Conservation (phyloP, 257 asterid species). For the Petunia axillaris region DNA sequence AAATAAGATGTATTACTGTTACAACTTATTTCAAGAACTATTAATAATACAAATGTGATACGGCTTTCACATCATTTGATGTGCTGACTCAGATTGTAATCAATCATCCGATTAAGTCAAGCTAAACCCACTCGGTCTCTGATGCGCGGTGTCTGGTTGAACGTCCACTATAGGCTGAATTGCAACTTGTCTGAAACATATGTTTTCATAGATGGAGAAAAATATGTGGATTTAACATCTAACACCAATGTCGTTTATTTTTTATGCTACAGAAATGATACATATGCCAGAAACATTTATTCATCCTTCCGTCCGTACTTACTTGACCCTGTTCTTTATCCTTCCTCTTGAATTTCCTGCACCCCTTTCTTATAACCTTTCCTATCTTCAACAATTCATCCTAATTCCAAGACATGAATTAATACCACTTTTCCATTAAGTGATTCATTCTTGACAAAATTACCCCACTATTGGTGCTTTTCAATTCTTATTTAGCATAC, state of each 20-base stretch:
- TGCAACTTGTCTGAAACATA: too few species aligned
- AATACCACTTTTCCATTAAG: too few species aligned
- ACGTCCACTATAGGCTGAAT: too few species aligned
- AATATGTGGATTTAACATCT: conserved; percentile 16
- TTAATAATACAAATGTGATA: too few species aligned
- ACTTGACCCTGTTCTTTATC: conserved; percentile 1
- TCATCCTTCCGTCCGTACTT: neutral
- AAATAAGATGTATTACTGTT: too few species aligned
- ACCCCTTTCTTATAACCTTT: neutral
- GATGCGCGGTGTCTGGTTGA: too few species aligned
- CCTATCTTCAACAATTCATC: neutral
- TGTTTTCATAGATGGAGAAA: conserved; percentile 1
- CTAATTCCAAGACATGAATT: neutral
- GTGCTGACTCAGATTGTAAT: too few species aligned
- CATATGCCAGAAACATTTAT: neutral
- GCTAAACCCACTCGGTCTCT: too few species aligned
- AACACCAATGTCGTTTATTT: neutral
- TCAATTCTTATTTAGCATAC: neutral
- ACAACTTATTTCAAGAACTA: too few species aligned
- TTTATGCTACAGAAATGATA: neutral
- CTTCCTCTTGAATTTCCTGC: neutral
- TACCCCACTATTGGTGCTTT: neutral
- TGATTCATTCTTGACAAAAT: neutral
- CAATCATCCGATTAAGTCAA: too few species aligned
- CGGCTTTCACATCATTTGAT: too few species aligned